Evolutionary conservation across 2,329 filamentous ascomycete genomes (phyloP).

Genomic region (Pseudogymnoascus sp.): DNA sequence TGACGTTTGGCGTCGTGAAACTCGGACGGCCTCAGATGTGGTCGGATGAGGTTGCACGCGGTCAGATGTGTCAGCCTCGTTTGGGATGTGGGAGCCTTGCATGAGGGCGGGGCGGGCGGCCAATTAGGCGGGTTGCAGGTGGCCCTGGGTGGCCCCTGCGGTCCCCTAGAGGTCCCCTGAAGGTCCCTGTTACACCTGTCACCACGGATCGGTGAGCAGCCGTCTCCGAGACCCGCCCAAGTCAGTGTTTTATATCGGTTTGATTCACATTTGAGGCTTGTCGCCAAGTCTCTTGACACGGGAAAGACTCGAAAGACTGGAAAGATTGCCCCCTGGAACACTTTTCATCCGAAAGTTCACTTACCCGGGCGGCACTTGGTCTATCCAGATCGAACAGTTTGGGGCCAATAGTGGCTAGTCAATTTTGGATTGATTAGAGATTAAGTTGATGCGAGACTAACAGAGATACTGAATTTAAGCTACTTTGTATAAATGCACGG

Average conservation of each 20-base stretch:
- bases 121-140: not conserved
- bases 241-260: slow-evolving; percentile 1
- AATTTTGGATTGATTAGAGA: slow-evolving; percentile 2
- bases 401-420: not conserved
- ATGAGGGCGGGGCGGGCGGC: not conserved
- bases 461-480: slow-evolving; percentile 6
- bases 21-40: not conserved
- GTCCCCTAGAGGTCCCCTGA: slow-evolving; percentile 1
- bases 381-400: not conserved
- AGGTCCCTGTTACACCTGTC: not conserved
- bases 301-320: no score
- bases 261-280: slow-evolving; percentile 1
- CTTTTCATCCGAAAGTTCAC: not conserved
- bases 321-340: not conserved
- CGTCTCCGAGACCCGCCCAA: not conserved
- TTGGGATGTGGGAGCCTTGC: not conserved
- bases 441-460: slow-evolving; percentile 5
- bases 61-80: not conserved
- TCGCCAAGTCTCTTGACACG: slow-evolving; percentile 2
- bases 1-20: not conserved
- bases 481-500: slow-evolving; percentile 6
- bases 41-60: not conserved
- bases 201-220: not conserved
- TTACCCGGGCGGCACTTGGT: not conserved
- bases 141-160: not conserved